phyloP scores from a whole-genome alignment of 208 protist genomes.

The Leptomonas seymouri region DNA sequence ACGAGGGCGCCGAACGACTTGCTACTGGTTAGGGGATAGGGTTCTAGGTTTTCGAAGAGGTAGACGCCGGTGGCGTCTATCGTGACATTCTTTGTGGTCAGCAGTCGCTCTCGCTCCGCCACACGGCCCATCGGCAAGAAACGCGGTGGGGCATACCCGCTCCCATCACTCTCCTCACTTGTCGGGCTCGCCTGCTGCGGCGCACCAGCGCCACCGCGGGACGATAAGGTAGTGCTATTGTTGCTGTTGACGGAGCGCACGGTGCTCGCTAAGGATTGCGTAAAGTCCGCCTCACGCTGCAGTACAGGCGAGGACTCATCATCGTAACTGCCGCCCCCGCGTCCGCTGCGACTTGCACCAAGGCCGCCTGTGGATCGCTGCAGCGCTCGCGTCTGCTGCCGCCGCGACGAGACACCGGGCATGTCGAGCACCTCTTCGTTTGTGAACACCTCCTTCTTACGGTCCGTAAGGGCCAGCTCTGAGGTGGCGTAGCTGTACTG shows the following conservation, averaged over 20 bases:
- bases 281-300: slow-evolving; percentile 23
- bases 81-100: slow-evolving; percentile 84
- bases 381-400: slow-evolving; percentile 35
- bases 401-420: slow-evolving; percentile 50
- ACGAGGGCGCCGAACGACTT: slow-evolving; percentile 55
- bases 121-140: slow-evolving; percentile 71
- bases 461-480: slow-evolving; percentile 76
- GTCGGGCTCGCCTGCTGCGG: neutral
- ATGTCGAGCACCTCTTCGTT: slow-evolving; percentile 74
- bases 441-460: slow-evolving; percentile 32
- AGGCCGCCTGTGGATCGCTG: slow-evolving; percentile 39
- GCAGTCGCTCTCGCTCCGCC: slow-evolving; percentile 56
- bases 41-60: slow-evolving; percentile 52
- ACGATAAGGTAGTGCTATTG: neutral
- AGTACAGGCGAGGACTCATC: slow-evolving; percentile 21
- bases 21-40: slow-evolving; percentile 77
- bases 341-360: slow-evolving; percentile 2
- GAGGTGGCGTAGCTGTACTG: slow-evolving; percentile 53
- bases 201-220: neutral
- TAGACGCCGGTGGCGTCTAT: slow-evolving; percentile 72
- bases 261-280: slow-evolving; percentile 30
- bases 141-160: slow-evolving; percentile 43
- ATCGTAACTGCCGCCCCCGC: neutral
- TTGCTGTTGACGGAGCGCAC: slow-evolving; percentile 9
- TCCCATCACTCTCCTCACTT: neutral